A percentile compares a stretch with the other conserved stretches of the same genome.
Evolutionary conservation across 2,329 filamentous ascomycete species (phyloP).

Genomic region (Botrytis sinoallii): DNA sequence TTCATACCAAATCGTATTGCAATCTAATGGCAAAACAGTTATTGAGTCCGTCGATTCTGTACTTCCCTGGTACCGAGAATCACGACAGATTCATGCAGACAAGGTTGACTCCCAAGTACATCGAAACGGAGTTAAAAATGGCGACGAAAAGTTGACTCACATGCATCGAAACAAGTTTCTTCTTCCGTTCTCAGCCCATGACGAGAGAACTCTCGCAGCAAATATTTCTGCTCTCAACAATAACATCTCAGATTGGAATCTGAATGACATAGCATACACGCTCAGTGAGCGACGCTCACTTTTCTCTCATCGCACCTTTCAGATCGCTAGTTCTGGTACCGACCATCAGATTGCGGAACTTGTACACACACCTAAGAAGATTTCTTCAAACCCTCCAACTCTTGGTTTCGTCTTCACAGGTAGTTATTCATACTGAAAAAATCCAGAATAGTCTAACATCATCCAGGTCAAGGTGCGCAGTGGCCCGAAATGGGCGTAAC

Average conservation of each 20-base stretch:
- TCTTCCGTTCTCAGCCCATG: slow-evolving; percentile 8
- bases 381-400: background rate
- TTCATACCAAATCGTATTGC: no score
- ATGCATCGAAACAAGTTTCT: background rate
- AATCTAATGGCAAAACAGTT: no score
- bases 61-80: no score
- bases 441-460: no score
- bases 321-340: background rate
- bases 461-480: slow-evolving; percentile 22
- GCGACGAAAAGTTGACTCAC: background rate
- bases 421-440: no score
- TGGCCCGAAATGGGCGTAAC: slow-evolving; percentile 22
- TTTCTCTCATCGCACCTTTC: background rate
- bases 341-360: no score
- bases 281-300: background rate
- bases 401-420: slow-evolving; percentile 23
- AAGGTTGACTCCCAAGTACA: no score
- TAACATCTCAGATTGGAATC: background rate
- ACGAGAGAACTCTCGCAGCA: background rate
- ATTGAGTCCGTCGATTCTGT: no score
- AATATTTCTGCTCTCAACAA: background rate
- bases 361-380: no score
- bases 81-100: no score
- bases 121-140: background rate
- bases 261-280: slow-evolving; percentile 4